Conservation (phyloP, 306 rosid genomes). For the Cicer arietinum region DNA sequence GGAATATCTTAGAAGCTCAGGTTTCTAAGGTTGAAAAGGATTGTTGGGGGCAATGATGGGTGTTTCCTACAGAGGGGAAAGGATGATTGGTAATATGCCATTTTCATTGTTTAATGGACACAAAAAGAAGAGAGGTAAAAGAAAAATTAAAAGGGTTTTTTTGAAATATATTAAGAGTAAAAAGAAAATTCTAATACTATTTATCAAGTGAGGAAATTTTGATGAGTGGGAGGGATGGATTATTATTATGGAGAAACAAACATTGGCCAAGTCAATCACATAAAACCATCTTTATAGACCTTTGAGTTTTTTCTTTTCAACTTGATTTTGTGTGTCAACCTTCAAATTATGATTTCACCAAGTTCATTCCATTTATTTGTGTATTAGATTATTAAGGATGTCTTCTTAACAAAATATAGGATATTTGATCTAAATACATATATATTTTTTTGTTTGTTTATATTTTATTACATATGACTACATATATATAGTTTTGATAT, state of each 20-base stretch:
- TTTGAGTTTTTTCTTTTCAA: slow-evolving; percentile 45
- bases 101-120: slow-evolving; percentile 91
- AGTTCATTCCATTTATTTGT: slow-evolving; percentile 6
- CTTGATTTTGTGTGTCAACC: slow-evolving; percentile 37
- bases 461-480: too few species aligned
- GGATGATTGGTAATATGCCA: slow-evolving; percentile 98
- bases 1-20: slow-evolving; percentile 86
- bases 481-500: background rate
- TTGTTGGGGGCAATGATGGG: slow-evolving; percentile 99
- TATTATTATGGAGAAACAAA: background rate
- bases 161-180: background rate
- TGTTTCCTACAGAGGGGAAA: slow-evolving; percentile 98
- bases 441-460: too few species aligned
- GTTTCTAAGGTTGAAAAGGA: slow-evolving; percentile 97
- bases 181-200: background rate
- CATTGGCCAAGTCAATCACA: slow-evolving; percentile 42
- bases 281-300: slow-evolving; percentile 48
- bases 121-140: slow-evolving; percentile 45
- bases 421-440: too few species aligned
- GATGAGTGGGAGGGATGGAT: background rate
- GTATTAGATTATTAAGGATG: too few species aligned
- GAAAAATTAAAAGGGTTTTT: background rate
- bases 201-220: too few species aligned
- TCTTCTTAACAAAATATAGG: too few species aligned
- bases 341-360: slow-evolving; percentile 31